These are phyloP conservation scores for Xylaria arbuscula DNA, from an alignment of 2,329 filamentous ascomycete species.

Conservation along the genomic window DNA sequence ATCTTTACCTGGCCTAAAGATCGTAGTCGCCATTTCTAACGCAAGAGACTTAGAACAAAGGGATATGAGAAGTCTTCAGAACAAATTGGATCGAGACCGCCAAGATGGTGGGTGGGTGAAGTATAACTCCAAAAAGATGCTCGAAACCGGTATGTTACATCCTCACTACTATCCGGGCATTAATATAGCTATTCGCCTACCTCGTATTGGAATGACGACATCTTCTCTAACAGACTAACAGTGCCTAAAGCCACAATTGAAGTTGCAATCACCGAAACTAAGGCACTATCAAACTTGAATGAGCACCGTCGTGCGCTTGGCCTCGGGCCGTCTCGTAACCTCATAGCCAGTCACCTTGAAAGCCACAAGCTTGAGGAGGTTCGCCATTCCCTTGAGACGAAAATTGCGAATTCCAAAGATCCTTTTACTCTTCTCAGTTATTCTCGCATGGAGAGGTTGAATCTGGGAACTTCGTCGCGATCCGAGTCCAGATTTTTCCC, in stretches of 20 bases:
- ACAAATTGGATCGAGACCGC: neutral
- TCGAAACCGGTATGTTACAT: neutral
- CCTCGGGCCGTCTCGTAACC: slow-evolving; percentile 18
- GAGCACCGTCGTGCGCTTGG: slow-evolving; percentile 1
- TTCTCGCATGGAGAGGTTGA: no score
- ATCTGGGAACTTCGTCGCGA: no score
- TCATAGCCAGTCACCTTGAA: slow-evolving; percentile 29
- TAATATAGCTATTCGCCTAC: neutral
- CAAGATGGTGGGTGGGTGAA: neutral
- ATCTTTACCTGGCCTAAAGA: neutral
- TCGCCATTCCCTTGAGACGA: no score
- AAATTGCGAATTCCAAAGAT: no score
- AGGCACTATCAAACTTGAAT: slow-evolving; percentile 10
- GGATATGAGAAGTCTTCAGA: neutral
- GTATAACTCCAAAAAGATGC: neutral
- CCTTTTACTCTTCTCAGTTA: no score
- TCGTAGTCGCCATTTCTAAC: neutral
- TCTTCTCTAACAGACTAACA: slow-evolving; percentile 12
- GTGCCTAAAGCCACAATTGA: neutral
- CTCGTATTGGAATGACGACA: neutral
- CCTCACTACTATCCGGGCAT: neutral
- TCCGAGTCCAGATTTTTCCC: neutral
- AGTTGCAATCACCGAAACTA: neutral
- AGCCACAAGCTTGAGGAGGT: neutral
- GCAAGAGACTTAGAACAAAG: neutral